phyloP scores from a whole-genome alignment of 495 filamentous ascomycete genomes.

The Annulohypoxylon stygium region DNA sequence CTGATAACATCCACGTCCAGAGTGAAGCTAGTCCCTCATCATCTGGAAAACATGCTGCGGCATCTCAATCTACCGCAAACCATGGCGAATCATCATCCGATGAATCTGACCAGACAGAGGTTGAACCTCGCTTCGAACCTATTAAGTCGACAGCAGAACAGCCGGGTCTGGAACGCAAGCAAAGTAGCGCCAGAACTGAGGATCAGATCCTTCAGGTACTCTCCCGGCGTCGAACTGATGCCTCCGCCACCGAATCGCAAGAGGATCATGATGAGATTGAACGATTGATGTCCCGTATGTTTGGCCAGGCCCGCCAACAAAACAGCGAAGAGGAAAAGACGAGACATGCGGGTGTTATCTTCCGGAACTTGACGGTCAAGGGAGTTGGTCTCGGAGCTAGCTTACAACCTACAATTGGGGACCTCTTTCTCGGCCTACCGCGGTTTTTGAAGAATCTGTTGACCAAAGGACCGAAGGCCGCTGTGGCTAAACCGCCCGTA shows the following conservation, averaged over 20 bases:
- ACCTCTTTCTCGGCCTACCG: conserved; percentile 71
- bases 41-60: conserved; percentile 17
- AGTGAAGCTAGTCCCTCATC: conserved; percentile 38
- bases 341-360: conserved; percentile 70
- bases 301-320: conserved; percentile 71
- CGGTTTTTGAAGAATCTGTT: conserved; percentile 65
- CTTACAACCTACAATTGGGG: conserved; percentile 72
- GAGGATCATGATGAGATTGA: conserved; percentile 58
- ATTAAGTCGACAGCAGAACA: conserved; percentile 38
- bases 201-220: conserved; percentile 65
- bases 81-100: conserved; percentile 37
- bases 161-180: conserved; percentile 10
- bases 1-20: conserved; percentile 5
- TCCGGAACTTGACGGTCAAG: conserved; percentile 74
- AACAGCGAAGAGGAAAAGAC: conserved; percentile 77
- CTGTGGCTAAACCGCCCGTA: conserved; percentile 63
- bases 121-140: conserved; percentile 42
- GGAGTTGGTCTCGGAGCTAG: conserved; percentile 76
- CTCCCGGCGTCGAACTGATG: conserved; percentile 62
- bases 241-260: conserved; percentile 48
- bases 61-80: conserved; percentile 1
- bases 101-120: conserved; percentile 40
- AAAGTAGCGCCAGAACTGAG: conserved; percentile 53
- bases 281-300: conserved; percentile 54
- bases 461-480: conserved; percentile 49